phyloP scores from a whole-genome alignment of 2,329 filamentous ascomycete species.

The Paracorniculantispora psalliotae region DNA sequence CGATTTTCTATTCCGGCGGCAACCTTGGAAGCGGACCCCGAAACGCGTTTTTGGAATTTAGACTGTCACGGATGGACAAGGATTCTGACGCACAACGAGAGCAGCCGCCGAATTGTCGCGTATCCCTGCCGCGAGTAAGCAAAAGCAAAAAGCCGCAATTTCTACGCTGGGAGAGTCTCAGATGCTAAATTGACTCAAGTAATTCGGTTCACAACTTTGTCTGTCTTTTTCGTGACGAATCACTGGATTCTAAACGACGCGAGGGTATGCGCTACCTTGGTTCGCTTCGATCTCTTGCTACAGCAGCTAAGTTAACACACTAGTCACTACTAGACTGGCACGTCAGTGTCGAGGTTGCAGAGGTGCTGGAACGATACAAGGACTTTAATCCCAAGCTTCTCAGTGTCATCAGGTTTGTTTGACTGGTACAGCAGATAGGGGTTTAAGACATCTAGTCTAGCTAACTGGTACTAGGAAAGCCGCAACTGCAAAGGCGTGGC shows the following conservation, averaged over 20 bases:
- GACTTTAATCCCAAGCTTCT: conserved; percentile 23
- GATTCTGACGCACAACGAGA: conserved; percentile 20
- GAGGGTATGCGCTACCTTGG: conserved; percentile 16
- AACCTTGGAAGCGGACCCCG: conserved; percentile 25
- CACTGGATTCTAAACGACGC: conserved; percentile 13
- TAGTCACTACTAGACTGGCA: conserved; percentile 26
- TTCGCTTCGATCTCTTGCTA: background rate
- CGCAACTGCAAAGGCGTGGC: conserved; percentile 29
- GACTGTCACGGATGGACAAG: conserved; percentile 23
- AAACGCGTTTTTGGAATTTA: conserved; percentile 27
- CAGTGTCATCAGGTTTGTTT: conserved; percentile 18
- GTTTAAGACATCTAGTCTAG: background rate
- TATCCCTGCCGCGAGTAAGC: conserved; percentile 30
- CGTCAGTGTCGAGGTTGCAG: conserved; percentile 23
- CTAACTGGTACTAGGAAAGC: conserved; percentile 23
- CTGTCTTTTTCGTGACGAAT: conserved; percentile 25
- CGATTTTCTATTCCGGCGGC: conserved; percentile 30
- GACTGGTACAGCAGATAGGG: background rate
- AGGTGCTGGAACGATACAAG: conserved; percentile 24
- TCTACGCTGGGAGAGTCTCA: background rate
- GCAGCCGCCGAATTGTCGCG: conserved; percentile 24
- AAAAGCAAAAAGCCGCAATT: no score
- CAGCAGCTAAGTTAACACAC: no score
- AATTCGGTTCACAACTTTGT: conserved; percentile 31
- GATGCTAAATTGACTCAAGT: conserved; percentile 16